Evolutionary conservation across 176 grass and related monocot species (phyloP).

Genomic region (Raddia distichophylla): DNA sequence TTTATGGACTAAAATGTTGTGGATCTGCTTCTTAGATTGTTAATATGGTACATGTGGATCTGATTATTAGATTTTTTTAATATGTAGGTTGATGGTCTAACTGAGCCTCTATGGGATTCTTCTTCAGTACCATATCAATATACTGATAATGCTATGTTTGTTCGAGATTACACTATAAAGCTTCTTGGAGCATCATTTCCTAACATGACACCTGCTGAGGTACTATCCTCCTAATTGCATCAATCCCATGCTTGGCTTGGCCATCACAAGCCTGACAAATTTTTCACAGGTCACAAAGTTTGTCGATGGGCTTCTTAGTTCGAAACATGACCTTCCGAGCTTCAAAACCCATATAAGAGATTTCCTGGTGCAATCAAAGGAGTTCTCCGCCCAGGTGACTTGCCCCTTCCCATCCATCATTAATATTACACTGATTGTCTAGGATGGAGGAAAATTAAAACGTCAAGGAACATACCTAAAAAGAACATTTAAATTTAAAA

Average conservation of each 20-base stretch:
- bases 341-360: conserved; percentile 98
- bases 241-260: conserved; percentile 2
- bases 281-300: conserved; percentile 81
- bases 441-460: conserved; percentile 3
- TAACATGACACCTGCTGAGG: conserved; percentile 89
- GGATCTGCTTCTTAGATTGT: conserved; percentile 16
- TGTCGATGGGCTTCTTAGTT: conserved; percentile 85
- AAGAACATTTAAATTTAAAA: background rate
- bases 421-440: background rate
- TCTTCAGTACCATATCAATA: conserved; percentile 70
- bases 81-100: conserved; percentile 86
- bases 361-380: conserved; percentile 97
- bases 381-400: conserved; percentile 93
- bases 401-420: background rate
- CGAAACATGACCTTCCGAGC: conserved; percentile 82
- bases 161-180: conserved; percentile 96
- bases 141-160: conserved; percentile 88
- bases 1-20: background rate
- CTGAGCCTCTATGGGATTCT: conserved; percentile 90
- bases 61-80: conserved; percentile 35
- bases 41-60: conserved; percentile 4
- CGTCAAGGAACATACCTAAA: background rate
- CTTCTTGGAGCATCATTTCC: conserved; percentile 96
- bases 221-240: conserved; percentile 24
- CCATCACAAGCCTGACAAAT: conserved; percentile 4